Evolutionary conservation across 2,329 filamentous ascomycete genomes (phyloP), one percentile per base, ranked within the genome.

Genomic region (Dactylellina drechsleri): DNA sequence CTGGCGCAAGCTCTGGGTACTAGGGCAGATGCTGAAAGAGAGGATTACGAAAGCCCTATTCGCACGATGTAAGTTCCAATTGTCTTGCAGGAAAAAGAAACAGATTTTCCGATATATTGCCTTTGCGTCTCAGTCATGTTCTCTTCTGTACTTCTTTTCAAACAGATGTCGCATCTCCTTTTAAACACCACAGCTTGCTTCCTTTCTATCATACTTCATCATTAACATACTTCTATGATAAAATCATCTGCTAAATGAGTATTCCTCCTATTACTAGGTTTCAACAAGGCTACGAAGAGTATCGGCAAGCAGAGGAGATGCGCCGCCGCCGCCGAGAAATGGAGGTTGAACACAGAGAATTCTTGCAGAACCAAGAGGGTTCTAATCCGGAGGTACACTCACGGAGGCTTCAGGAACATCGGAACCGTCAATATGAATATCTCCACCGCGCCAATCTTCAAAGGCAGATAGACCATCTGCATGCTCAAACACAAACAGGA

Each of bases 31-130:
- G 36, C 50, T 31, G 72, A 76, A 50, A 49, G 72, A 7, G 72
- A 76, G n/a, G 60, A 66, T 31, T 76, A 76, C 23, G 72, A 76
- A 26, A 76, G 49, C 36, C 72, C 72, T 50, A 66, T 66, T 10
- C 66, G 72, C 12, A 66, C 47, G 6, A 62, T 76, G 72, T 76
- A 62, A 61, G 72, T 66, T 56, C 31, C 31, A 36, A 36, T 36
- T 10, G 10, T 8, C 10, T 36, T 36, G 6, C 10, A 10, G 31
- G 31, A 36, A 23, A 36, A 36, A 36, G 31, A 36, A 36, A 10
- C 6, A 36, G 31, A 36, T 36, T 36, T 28, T 36, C 6, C 31
- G 10, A 36, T 7, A 28, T 3, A 7, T 54, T 54, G 13, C 2
- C 49, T 52, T 13, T 47, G 43, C 13, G 13, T 47, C 13, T 47